Base-by-base conservation (phyloP, 495 filamentous ascomycete species). In the Thermothielavioides terrestris region DNA sequence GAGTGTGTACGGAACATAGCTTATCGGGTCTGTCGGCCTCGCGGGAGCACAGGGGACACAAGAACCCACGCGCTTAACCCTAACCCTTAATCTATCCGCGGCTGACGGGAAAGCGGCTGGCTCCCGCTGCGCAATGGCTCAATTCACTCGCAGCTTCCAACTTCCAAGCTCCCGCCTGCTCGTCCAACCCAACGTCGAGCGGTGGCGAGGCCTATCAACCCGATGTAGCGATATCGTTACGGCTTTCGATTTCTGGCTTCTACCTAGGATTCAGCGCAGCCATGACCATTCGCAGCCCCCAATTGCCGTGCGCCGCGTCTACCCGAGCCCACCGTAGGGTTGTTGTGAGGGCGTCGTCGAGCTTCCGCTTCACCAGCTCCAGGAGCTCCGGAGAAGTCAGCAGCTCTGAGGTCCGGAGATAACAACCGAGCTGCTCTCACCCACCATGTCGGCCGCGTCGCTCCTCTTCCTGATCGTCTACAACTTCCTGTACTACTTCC, bases 401-500 rank as follows among this genome's bases (percentile, higher is more conserved):
- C n/a, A n/a, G n/a, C n/a, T n/a, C n/a, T n/a, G n/a, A n/a, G n/a
- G n/a, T n/a, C n/a, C n/a, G n/a, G n/a, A n/a, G n/a, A n/a, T n/a
- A n/a, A 27, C 9, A 12, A 23, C 27, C n/a, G 32, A 31, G 41
- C 10, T 5, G 10, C 26, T 22, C 53, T 27, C 21, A 46, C 53
- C 35, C 15, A 41, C 47, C 53, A 70, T 65, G 68, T 61, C 60
- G 46, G 58, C 53, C 42, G 46, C 52, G 1, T 60, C 56, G 15
- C 60, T 68, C 45, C 49, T 87, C 59, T 85, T 85, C 64, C 82
- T 82, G 58, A 81, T 94, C 63, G 78, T 89, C 60, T 95, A 96
- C 74, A 81, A 74, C 52, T 84, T 82, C 42, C 76, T 82, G 55
- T 97, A 92, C 68, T 82, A 79, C 60, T 57, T 89, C 61, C 73